Evolutionary conservation across 2,329 filamentous ascomycete species (phyloP).

Genomic region (Dactylella cylindrospora): DNA sequence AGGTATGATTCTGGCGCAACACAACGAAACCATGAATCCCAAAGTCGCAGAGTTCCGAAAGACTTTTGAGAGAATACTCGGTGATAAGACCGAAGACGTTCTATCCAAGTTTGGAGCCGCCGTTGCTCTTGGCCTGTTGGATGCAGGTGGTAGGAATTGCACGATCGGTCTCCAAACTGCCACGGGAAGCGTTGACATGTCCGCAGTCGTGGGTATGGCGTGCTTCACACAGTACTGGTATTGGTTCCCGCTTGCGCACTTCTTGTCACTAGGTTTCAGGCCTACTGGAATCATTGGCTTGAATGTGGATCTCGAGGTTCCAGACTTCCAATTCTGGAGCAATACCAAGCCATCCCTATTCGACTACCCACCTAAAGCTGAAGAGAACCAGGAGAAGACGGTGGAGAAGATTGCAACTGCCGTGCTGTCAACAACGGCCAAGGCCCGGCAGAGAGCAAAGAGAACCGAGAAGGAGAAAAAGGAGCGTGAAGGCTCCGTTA

Average conservation of each 20-base stretch:
- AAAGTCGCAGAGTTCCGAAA: constrained; percentile 90
- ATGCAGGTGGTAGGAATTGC: constrained; percentile 96
- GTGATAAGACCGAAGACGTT: constrained; percentile 94
- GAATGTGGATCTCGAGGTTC: constrained; percentile 89
- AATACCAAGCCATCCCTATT: constrained; percentile 93
- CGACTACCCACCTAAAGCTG: constrained; percentile 95
- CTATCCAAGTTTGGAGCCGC: constrained; percentile 99
- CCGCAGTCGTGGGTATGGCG: constrained; percentile 94
- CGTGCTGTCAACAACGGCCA: constrained; percentile 91
- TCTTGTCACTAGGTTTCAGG: constrained; percentile 93
- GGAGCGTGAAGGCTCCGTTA: constrained; percentile 57
- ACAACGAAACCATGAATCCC: constrained; percentile 97
- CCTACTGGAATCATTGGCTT: constrained; percentile 94
- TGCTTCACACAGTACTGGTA: constrained; percentile 99
- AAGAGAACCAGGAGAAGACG: constrained; percentile 90
- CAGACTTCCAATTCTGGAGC: constrained; percentile 92
- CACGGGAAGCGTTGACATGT: constrained; percentile 98
- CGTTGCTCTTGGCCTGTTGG: constrained; percentile 91
- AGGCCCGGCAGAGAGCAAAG: constrained; percentile 90
- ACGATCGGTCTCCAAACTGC: constrained; percentile 97
- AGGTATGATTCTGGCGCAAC: constrained; percentile 98
- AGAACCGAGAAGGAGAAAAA: constrained; percentile 73
- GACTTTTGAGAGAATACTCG: constrained; percentile 88
- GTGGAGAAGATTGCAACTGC: constrained; percentile 93
- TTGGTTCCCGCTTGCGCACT: constrained; percentile 99